These are phyloP conservation scores for Phoenix dactylifera DNA, from an alignment of 176 grass and related monocot genomes.

Conservation along the genomic window DNA sequence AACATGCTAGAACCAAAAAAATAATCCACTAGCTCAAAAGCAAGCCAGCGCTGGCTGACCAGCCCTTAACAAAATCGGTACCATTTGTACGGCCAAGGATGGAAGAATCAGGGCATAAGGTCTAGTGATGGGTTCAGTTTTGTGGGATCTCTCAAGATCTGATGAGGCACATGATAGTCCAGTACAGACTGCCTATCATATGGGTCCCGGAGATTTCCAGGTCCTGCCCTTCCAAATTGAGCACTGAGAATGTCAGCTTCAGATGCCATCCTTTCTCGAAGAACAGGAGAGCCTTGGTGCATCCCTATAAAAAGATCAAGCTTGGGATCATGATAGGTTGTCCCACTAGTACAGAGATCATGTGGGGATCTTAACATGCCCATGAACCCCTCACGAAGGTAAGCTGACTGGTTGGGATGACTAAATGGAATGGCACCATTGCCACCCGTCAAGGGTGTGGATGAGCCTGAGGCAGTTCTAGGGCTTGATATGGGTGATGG, in stretches of 20 bases:
- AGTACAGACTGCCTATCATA: constrained; percentile 31
- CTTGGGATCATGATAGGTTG: constrained; percentile 8
- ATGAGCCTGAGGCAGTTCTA: constrained; percentile 78
- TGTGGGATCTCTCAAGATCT: constrained; percentile 29
- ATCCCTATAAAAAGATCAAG: constrained; percentile 37
- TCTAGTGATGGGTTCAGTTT: constrained; percentile 64
- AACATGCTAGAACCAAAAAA: constrained; percentile 10
- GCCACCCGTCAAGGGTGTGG: constrained; percentile 72
- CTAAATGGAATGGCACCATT: constrained; percentile 64
- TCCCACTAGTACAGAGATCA: constrained; percentile 10
- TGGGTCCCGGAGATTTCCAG: constrained; percentile 48
- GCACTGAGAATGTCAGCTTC: constrained; percentile 61
- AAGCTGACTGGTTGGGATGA: constrained; percentile 38
- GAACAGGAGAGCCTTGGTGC: constrained; percentile 37
- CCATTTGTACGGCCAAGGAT: constrained; percentile 10
- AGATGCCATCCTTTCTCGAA: constrained; percentile 47
- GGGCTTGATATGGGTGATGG: constrained; percentile 97
- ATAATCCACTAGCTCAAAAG: neutral
- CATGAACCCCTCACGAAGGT: constrained; percentile 48
- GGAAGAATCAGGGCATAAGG: constrained; percentile 27
- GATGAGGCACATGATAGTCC: constrained; percentile 38
- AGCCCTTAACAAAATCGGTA: neutral
- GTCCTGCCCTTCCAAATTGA: constrained; percentile 64
- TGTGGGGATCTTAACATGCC: constrained; percentile 14
- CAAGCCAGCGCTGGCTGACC: neutral